Base-by-base conservation (phyloP, 1,139 yeast genomes). In the Martiniozyma asiatica region DNA sequence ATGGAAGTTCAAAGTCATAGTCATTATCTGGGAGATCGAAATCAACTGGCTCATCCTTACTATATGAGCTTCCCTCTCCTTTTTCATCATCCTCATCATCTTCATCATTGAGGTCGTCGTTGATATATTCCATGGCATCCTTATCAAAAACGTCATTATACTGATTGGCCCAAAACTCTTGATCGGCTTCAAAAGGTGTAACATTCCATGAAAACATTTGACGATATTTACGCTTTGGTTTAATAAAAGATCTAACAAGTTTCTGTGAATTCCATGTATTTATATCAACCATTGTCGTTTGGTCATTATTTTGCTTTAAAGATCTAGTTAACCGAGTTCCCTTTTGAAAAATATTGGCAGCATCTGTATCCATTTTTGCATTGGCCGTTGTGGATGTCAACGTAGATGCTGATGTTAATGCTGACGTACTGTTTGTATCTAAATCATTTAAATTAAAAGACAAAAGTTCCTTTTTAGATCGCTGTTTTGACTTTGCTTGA, bases 131-230 rank as follows among this genome's bases (percentile, higher is more conserved):
- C 10, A 47, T 50, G 4, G 39, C 48, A 12, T 43, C 48, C 8
- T 45, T 53, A 6, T 32, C 35, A 12, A 30, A 24, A 6, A 31
- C 34, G 32, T 65, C 58, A 31, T 65, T 61, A 45, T 76, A 74
- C 42, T 72, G 69, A 15, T 68, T 65, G 0, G 93, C 92, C 77
- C 87, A 82, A 48, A 65, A 80, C 29, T 70, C 65, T 41, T 78
- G 82, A 47, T 81, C 89, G 26, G 33, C 20, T 26, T 27, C 22
- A 11, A 27, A 10, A 6, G 12, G 25, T 6, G 27, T 21, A 12
- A 17, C 26, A 3, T 24, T 20, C 12, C 33, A 30, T 7, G 38
- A 20, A 11, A 35, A 25, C 8, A 36, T 31, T 10, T 31, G 31
- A 9, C 30, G 24, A 5, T 35, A 37, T 8, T 28, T 35, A n/a